These are phyloP conservation scores for Aegilops longissima DNA, from an alignment of 176 grass and related monocot species.

Conservation along the genomic window DNA sequence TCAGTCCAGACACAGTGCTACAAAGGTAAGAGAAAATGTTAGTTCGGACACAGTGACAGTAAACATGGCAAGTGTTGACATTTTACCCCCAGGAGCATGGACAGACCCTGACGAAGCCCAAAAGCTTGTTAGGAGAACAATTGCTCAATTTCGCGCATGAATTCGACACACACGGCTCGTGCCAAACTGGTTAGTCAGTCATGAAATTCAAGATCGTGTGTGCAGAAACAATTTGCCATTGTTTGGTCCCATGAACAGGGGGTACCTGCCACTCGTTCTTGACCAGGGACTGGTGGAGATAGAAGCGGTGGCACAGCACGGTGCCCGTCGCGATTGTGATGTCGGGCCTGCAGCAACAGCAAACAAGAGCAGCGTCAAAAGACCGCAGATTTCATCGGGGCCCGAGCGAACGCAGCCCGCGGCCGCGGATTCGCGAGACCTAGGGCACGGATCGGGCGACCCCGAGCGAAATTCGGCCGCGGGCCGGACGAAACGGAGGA, in stretches of 20 bases:
- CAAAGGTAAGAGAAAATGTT: neutral
- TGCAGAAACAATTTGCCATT: constrained; percentile 7
- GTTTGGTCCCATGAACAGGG: neutral
- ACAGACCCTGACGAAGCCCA: neutral
- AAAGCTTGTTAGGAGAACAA: neutral
- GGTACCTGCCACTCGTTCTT: constrained; percentile 59
- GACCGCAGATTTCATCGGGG: neutral
- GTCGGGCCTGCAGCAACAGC: constrained; percentile 46
- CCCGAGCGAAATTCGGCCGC: neutral
- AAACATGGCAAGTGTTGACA: neutral
- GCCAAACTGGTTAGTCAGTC: neutral
- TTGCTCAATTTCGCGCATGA: neutral
- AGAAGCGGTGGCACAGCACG: constrained; percentile 79
- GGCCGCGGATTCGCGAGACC: neutral
- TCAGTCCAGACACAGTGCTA: neutral
- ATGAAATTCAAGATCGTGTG: neutral
- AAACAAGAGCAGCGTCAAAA: neutral
- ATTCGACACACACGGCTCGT: neutral
- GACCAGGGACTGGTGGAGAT: constrained; percentile 62
- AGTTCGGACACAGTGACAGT: neutral
- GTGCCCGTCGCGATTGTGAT: constrained; percentile 62
- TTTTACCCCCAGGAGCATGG: neutral
- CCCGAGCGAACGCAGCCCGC: neutral
- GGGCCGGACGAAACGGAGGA: neutral
- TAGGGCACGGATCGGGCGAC: neutral